Conservation (phyloP, 495 filamentous ascomycete species). For the Apodospora peruviana region DNA sequence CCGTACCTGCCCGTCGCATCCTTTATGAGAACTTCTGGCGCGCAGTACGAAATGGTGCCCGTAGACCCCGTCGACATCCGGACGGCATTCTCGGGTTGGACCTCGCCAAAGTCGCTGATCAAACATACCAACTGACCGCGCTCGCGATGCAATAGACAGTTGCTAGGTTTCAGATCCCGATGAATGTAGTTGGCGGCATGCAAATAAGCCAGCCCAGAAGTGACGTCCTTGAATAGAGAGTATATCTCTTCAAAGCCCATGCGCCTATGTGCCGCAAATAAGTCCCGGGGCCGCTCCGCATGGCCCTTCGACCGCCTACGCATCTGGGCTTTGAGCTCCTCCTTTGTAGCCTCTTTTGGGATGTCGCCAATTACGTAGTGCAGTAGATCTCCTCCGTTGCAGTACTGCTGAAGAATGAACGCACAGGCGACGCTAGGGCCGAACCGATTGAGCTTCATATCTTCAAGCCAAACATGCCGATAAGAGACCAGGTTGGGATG, state of each 20-base stretch:
- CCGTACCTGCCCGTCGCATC: slow-evolving; percentile 68
- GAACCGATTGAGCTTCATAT: slow-evolving; percentile 75
- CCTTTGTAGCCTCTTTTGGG: slow-evolving; percentile 55
- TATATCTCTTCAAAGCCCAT: slow-evolving; percentile 89
- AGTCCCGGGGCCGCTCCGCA: slow-evolving; percentile 34
- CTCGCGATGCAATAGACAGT: slow-evolving; percentile 81
- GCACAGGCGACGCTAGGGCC: slow-evolving; percentile 90
- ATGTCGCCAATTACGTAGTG: slow-evolving; percentile 74
- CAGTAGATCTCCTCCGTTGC: slow-evolving; percentile 89
- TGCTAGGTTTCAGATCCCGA: slow-evolving; percentile 90
- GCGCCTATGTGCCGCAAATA: slow-evolving; percentile 47
- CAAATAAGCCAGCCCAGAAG: slow-evolving; percentile 82
- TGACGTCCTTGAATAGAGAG: slow-evolving; percentile 94
- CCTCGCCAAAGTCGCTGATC: slow-evolving; percentile 96
- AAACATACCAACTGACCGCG: slow-evolving; percentile 67
- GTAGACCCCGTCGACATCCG: slow-evolving; percentile 89
- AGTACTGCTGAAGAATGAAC: slow-evolving; percentile 97
- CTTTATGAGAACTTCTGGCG: slow-evolving; percentile 80
- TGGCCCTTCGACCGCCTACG: slow-evolving; percentile 67
- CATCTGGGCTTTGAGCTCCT: slow-evolving; percentile 81
- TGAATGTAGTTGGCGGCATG: slow-evolving; percentile 95
- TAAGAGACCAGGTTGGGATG: slow-evolving; percentile 97
- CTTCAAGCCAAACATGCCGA: slow-evolving; percentile 93
- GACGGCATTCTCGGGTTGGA: slow-evolving; percentile 71
- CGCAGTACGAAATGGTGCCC: slow-evolving; percentile 95